These are phyloP conservation scores for Physcomitrium patens DNA, from an alignment of 225 moss, liverwort and hornwort species.

Conservation along the genomic window DNA sequence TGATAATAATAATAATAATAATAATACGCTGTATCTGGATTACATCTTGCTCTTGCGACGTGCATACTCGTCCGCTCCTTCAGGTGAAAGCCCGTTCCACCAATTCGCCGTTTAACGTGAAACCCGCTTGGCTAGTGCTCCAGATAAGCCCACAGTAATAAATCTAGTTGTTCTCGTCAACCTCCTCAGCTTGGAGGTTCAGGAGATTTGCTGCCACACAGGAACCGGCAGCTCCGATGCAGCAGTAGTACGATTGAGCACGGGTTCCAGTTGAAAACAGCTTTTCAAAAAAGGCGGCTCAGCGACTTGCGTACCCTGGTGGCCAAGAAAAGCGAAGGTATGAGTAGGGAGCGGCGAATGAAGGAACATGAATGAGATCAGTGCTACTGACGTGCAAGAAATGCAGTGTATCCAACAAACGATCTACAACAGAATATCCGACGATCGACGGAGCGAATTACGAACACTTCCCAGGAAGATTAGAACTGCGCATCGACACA, in stretches of 20 bases:
- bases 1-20: neutral
- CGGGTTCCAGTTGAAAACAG: neutral
- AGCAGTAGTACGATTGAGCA: neutral
- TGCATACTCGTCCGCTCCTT: constrained; percentile 16
- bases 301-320: neutral
- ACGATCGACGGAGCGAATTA: neutral
- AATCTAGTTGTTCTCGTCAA: constrained; percentile 2
- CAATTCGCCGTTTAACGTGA: neutral
- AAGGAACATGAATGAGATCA: constrained; percentile 17
- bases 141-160: neutral
- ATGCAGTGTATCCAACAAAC: neutral
- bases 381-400: neutral
- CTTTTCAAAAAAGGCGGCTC: neutral
- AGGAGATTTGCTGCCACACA: neutral
- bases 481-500: neutral
- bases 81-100: constrained; percentile 14
- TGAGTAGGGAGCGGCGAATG: neutral
- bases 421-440: neutral
- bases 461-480: neutral
- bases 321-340: neutral
- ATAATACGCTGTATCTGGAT: neutral
- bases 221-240: constrained; percentile 16
- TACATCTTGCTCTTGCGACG: neutral
- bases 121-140: neutral
- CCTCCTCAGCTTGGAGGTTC: no score